Conservation (phyloP, 2,329 filamentous ascomycete species). For the Fusarium napiforme region DNA sequence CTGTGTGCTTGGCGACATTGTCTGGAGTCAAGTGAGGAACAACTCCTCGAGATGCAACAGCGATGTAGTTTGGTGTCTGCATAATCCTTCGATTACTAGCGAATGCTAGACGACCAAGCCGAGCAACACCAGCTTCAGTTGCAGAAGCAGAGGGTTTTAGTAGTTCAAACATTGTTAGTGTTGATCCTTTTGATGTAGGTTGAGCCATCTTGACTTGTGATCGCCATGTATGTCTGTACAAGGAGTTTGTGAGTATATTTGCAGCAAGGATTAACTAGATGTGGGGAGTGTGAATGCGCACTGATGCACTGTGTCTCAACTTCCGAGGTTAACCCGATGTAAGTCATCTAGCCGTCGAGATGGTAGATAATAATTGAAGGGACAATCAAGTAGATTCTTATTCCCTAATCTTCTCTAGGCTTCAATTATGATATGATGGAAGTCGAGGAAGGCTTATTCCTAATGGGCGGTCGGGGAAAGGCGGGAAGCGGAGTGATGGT, state of each 20-base stretch:
- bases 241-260: slow-evolving; percentile 32
- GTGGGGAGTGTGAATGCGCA: slow-evolving; percentile 10
- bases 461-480: neutral
- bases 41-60: slow-evolving; percentile 82
- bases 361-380: neutral
- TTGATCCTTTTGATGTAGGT: slow-evolving; percentile 29
- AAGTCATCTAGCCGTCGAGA: neutral
- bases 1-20: slow-evolving; percentile 73
- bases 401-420: neutral
- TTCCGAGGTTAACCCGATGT: slow-evolving; percentile 35
- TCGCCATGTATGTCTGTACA: neutral
- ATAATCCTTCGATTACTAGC: slow-evolving; percentile 71
- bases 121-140: slow-evolving; percentile 59
- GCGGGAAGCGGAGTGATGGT: neutral
- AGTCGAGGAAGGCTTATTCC: neutral
- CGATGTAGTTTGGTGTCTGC: slow-evolving; percentile 85
- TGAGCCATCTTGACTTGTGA: slow-evolving; percentile 46
- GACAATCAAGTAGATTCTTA: neutral
- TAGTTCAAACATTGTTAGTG: slow-evolving; percentile 57
- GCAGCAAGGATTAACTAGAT: slow-evolving; percentile 27
- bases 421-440: neutral
- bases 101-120: slow-evolving; percentile 75
- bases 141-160: slow-evolving; percentile 52
- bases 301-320: neutral
- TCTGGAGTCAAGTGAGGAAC: slow-evolving; percentile 93